Percentiles rank a stretch among this genome's conserved stretches.
Conservation (phyloP, 2,329 filamentous ascomycete species). For the Drechslerella coelobrocha region DNA sequence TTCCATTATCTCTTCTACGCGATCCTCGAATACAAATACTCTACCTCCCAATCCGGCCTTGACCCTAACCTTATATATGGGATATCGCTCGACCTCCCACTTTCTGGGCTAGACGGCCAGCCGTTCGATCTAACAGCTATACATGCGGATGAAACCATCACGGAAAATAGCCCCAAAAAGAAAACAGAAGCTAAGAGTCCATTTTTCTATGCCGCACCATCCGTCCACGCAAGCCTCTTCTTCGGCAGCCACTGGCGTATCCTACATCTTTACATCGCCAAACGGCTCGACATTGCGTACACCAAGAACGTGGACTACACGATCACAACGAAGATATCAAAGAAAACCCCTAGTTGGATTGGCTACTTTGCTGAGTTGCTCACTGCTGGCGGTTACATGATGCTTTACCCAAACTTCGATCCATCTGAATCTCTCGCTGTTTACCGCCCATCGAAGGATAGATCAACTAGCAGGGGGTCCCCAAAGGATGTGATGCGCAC, state of each 20-base stretch:
- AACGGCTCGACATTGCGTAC: constrained; percentile 61
- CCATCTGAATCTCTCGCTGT: constrained; percentile 68
- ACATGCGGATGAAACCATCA: constrained; percentile 60
- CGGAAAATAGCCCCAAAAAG: constrained; percentile 39
- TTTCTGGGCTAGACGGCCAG: constrained; percentile 68
- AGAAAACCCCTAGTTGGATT: constrained; percentile 17
- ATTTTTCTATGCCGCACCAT: constrained; percentile 86
- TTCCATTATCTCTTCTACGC: constrained; percentile 85
- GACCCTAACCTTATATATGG: constrained; percentile 70
- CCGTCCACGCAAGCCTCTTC: constrained; percentile 80
- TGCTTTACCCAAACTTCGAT: constrained; percentile 75
- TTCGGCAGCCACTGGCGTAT: constrained; percentile 87
- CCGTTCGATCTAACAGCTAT: constrained; percentile 60
- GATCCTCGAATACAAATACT: constrained; percentile 79
- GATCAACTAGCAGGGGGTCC: neutral
- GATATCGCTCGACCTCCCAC: constrained; percentile 78
- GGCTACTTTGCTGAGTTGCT: constrained; percentile 65
- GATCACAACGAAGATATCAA: neutral
- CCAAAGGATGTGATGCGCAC: constrained; percentile 25
- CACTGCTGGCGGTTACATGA: constrained; percentile 76
- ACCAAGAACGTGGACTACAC: constrained; percentile 21
- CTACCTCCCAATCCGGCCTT: constrained; percentile 61
- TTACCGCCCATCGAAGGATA: constrained; percentile 71
- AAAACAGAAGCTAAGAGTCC: constrained; percentile 60
- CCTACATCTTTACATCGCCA: constrained; percentile 78